These are phyloP conservation scores for Scenedesmus sp. DNA, from an alignment of 163 green algal genomes.

Conservation along the genomic window DNA sequence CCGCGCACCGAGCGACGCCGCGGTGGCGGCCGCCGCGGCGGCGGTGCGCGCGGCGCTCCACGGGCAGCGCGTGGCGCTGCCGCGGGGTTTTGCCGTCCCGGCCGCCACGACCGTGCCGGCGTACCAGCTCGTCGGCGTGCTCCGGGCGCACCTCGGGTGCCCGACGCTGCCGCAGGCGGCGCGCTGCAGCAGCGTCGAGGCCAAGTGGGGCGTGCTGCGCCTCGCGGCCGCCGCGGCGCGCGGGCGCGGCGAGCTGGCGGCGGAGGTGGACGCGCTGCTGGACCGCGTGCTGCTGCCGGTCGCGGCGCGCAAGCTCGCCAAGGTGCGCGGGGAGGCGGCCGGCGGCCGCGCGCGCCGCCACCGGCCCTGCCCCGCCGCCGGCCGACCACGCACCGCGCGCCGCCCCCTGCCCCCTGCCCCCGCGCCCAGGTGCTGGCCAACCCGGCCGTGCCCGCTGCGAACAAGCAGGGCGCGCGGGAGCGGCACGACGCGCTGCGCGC, in stretches of 20 bases:
- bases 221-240: slow-evolving; percentile 8
- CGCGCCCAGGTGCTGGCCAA: slow-evolving; percentile 36
- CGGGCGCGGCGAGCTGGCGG: background rate
- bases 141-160: background rate
- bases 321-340: background rate
- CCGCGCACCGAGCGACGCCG: too few relatives aligned
- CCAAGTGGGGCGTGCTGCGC: slow-evolving; percentile 36
- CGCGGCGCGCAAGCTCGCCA: background rate
- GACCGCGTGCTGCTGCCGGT: slow-evolving; percentile 11
- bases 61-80: slow-evolving; percentile 12
- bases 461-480: slow-evolving; percentile 19
- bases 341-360: too few relatives aligned
- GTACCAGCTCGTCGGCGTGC: slow-evolving; percentile 26
- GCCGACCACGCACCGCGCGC: too few relatives aligned
- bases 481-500: background rate
- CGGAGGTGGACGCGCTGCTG: slow-evolving; percentile 4
- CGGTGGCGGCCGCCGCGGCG: background rate
- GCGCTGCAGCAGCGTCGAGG: background rate
- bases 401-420: background rate
- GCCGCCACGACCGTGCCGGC: slow-evolving; percentile 21
- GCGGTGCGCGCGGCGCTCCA: background rate
- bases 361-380: too few relatives aligned
- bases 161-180: background rate
- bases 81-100: background rate
- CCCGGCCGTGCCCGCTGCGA: slow-evolving; percentile 4